These are phyloP conservation scores for Naumovozyma dairenensis DNA, from an alignment of 805 yeast genomes.

Conservation along the genomic window DNA sequence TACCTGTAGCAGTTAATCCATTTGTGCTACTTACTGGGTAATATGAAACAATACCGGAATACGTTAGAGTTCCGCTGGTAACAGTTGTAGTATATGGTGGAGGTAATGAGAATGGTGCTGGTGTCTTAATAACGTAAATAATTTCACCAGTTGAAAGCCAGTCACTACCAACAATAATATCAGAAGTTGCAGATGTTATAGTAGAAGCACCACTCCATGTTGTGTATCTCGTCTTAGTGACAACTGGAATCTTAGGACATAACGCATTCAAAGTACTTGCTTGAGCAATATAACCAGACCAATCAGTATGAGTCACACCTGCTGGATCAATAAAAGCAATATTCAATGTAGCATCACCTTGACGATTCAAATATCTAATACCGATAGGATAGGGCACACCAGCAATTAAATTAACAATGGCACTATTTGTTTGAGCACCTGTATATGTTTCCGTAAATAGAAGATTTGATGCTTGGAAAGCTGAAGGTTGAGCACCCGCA, in stretches of 20 bases:
- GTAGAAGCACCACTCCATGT: not conserved
- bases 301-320: slow-evolving; percentile 1
- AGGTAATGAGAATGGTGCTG: slow-evolving; percentile 16
- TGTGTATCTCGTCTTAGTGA: not conserved
- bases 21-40: slow-evolving; percentile 1
- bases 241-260: not conserved
- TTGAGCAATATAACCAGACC: not conserved
- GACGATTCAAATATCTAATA: slow-evolving; percentile 11
- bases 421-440: not conserved
- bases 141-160: slow-evolving; percentile 2
- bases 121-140: slow-evolving; percentile 2
- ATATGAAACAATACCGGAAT: not conserved
- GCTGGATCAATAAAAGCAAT: slow-evolving; percentile 3
- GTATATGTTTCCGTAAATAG: not conserved
- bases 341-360: slow-evolving; percentile 1
- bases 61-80: not conserved
- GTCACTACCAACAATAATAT: slow-evolving; percentile 1
- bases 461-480: not conserved
- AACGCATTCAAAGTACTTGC: not conserved
- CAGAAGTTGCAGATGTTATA: not conserved
- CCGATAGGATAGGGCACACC: slow-evolving; percentile 14
- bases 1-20: not conserved
- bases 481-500: slow-evolving; percentile 1
- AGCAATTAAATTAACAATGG: not conserved
- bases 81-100: not conserved